Conservation (phyloP, 768 basidiomycete genomes). For the Russula olivacea region DNA sequence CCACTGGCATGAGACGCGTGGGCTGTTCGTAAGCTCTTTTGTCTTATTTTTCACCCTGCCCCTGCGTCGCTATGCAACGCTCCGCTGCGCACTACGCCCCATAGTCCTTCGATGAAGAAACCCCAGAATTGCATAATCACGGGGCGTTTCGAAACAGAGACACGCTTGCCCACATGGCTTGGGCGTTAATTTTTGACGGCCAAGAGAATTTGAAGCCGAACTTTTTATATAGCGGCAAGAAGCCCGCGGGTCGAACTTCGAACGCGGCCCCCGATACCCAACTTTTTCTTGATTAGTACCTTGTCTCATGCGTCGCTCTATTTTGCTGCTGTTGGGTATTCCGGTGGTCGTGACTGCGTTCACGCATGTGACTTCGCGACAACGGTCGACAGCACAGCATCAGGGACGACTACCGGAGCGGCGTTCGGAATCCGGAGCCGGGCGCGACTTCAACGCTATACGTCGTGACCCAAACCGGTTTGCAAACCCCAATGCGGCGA, state of each 20-base stretch:
- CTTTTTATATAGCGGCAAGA: slow-evolving; percentile 10
- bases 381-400: not conserved
- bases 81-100: not conserved
- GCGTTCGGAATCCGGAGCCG: not conserved
- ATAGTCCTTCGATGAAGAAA: not conserved
- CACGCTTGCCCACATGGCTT: too few relatives aligned
- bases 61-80: slow-evolving; percentile 10
- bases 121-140: not conserved
- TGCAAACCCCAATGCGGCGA: slow-evolving; percentile 2
- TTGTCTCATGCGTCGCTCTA: not conserved
- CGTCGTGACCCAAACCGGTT: not conserved
- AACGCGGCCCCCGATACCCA: not conserved
- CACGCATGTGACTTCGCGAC: not conserved
- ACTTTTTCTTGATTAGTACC: not conserved
- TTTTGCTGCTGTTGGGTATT: slow-evolving; percentile 1
- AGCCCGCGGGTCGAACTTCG: not conserved
- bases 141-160: not conserved
- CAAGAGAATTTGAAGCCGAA: not conserved
- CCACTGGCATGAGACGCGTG: not conserved
- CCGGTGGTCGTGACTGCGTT: not conserved
- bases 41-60: not conserved
- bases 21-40: not conserved
- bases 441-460: not conserved
- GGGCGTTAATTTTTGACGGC: not conserved
- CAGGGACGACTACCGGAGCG: not conserved